Conservation (phyloP, 768 basidiomycete species). For the Hygrophorus pudorinus region DNA sequence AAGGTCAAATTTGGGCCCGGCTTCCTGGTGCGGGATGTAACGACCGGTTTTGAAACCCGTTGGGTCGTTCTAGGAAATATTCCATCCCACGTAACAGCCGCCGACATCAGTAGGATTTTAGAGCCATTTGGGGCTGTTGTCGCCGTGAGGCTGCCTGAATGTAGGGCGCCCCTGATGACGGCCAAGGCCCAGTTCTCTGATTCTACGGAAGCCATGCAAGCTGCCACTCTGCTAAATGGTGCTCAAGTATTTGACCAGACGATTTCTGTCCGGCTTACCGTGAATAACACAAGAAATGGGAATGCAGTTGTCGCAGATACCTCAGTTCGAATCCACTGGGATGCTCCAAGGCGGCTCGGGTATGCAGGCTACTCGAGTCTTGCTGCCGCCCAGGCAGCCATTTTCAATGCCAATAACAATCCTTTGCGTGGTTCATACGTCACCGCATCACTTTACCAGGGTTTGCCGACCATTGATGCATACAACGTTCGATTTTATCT, state of each 20-base stretch:
- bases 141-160: conserved; percentile 23
- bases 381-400: conserved; percentile 39
- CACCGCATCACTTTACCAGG: conserved; percentile 40
- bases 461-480: conserved; percentile 45
- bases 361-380: conserved; percentile 53
- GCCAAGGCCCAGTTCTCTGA: conserved; percentile 39
- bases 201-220: conserved; percentile 41
- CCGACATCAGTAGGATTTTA: conserved; percentile 29
- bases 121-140: conserved; percentile 36
- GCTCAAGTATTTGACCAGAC: conserved; percentile 23
- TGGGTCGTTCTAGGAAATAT: conserved; percentile 49
- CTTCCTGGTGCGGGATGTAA: conserved; percentile 44
- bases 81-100: conserved; percentile 23
- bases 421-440: conserved; percentile 31
- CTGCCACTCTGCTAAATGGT: conserved; percentile 42
- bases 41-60: conserved; percentile 62
- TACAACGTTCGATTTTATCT: conserved; percentile 52
- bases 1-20: conserved; percentile 50
- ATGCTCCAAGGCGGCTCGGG: conserved; percentile 42
- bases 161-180: conserved; percentile 14
- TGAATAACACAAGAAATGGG: conserved; percentile 27
- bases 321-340: conserved; percentile 49
- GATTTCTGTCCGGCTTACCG: conserved; percentile 36
- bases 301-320: conserved; percentile 39
- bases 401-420: conserved; percentile 29